Conservation (phyloP, 2,329 filamentous ascomycete genomes). For the Penicillium sp. region DNA sequence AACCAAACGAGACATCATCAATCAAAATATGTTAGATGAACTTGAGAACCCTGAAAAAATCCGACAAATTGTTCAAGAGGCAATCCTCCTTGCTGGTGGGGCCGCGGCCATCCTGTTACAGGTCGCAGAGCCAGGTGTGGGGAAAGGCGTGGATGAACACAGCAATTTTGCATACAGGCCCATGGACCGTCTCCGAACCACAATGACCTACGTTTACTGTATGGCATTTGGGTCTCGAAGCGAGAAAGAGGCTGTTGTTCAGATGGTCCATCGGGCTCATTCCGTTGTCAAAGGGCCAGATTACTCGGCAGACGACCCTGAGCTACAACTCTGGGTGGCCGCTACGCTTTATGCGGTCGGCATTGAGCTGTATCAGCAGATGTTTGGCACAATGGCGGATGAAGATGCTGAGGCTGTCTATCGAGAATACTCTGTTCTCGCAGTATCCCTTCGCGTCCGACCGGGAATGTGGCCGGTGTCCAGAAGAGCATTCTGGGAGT, state of each 20-base stretch:
- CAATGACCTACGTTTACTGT: constrained; percentile 45
- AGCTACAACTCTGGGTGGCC: constrained; percentile 45
- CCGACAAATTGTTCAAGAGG: constrained; percentile 37
- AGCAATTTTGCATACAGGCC: constrained; percentile 43
- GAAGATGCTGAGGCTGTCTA: constrained; percentile 29
- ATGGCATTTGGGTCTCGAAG: constrained; percentile 38
- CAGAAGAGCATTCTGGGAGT: constrained; percentile 39
- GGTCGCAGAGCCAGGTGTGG: constrained; percentile 44
- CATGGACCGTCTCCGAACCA: constrained; percentile 40
- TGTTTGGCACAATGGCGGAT: constrained; percentile 36
- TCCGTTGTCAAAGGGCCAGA: constrained; percentile 32
- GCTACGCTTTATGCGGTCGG: constrained; percentile 43
- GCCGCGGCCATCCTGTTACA: constrained; percentile 44
- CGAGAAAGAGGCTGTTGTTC: constrained; percentile 39
- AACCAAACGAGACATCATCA: neutral
- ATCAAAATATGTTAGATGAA: constrained; percentile 2
- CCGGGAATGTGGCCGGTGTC: constrained; percentile 40
- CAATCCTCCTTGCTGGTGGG: constrained; percentile 39
- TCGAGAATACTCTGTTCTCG: constrained; percentile 30
- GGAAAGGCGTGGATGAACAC: constrained; percentile 39
- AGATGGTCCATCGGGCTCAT: constrained; percentile 41
- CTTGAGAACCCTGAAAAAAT: constrained; percentile 31
- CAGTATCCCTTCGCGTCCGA: constrained; percentile 32
- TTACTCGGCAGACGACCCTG: constrained; percentile 41
- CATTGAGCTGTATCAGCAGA: constrained; percentile 38